These are phyloP conservation scores for Hyphochytrium catenoides DNA, from an alignment of 352 stramenopile genomes.

Conservation along the genomic window DNA sequence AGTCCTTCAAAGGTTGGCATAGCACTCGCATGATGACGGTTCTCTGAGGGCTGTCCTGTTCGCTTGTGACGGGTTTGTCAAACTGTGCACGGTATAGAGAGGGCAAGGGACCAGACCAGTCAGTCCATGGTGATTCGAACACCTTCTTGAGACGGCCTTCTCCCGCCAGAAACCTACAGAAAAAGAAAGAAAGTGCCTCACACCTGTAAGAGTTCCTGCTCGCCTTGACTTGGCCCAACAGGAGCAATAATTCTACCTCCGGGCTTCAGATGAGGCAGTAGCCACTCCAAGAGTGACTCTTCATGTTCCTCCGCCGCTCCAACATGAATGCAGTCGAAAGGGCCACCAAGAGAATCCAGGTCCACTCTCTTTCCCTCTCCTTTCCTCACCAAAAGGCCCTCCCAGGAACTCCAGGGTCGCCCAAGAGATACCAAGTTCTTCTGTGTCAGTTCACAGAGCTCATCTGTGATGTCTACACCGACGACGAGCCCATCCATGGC, in stretches of 20 bases:
- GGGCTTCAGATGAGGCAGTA: slow-evolving; percentile 32
- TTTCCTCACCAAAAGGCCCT: too few species aligned
- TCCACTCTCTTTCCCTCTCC: too few species aligned
- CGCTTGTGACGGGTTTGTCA: too few species aligned
- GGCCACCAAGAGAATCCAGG: slow-evolving; percentile 12
- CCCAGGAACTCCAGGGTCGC: too few species aligned
- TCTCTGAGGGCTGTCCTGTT: too few species aligned
- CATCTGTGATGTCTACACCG: slow-evolving; percentile 45
- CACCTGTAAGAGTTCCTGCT: slow-evolving; percentile 59
- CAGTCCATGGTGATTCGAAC: too few species aligned
- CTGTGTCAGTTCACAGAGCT: slow-evolving; percentile 33
- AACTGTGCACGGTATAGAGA: too few species aligned
- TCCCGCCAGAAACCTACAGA: too few species aligned
- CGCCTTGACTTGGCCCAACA: slow-evolving; percentile 20
- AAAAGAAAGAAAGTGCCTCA: too few species aligned
- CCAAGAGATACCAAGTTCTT: slow-evolving; percentile 28
- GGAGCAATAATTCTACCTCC: slow-evolving; percentile 37
- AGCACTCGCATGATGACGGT: slow-evolving; percentile 57
- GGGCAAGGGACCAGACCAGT: too few species aligned
- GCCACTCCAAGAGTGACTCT: slow-evolving; percentile 30
- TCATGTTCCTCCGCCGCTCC: slow-evolving; percentile 49
- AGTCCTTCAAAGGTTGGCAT: slow-evolving; percentile 46
- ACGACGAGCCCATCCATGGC: slow-evolving; percentile 24
- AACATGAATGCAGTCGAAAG: slow-evolving; percentile 57
- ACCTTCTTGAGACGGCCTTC: too few species aligned